Conservation (phyloP, 2,329 filamentous ascomycete species). For the Cyphellophora europaea region DNA sequence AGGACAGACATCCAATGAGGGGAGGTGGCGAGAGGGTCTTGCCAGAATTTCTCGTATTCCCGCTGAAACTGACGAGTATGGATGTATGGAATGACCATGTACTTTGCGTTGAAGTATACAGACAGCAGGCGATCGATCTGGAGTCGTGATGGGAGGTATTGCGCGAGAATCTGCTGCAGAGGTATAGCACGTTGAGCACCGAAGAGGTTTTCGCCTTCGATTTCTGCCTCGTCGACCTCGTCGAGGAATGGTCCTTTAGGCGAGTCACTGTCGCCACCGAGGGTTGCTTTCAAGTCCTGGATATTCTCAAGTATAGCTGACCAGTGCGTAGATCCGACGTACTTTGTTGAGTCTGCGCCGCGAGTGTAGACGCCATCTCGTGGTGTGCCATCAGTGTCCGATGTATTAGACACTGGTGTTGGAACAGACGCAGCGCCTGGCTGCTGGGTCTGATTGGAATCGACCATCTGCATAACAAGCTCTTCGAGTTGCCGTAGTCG, state of each 20-base stretch:
- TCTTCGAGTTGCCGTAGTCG: conserved; percentile 15
- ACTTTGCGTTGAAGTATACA: conserved; percentile 16
- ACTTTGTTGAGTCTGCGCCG: conserved; percentile 10
- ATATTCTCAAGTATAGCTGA: conserved; percentile 29
- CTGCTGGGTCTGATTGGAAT: conserved; percentile 1
- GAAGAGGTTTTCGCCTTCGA: conserved; percentile 9
- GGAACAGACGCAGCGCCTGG: not conserved
- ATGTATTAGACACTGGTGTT: not conserved
- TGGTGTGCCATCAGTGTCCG: not conserved
- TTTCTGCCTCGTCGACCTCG: conserved; percentile 7
- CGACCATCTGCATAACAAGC: conserved; percentile 17
- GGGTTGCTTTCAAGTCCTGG: conserved; percentile 15
- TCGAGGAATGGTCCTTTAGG: conserved; percentile 7
- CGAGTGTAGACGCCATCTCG: not conserved
- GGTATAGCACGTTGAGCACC: conserved; percentile 6
- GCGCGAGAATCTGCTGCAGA: conserved; percentile 13
- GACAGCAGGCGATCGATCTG: conserved; percentile 16
- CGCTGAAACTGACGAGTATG: conserved; percentile 12
- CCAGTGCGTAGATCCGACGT: conserved; percentile 35
- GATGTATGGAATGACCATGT: conserved; percentile 15
- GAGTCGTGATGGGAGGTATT: conserved; percentile 12
- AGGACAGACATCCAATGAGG: conserved; percentile 44
- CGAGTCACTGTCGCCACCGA: conserved; percentile 2
- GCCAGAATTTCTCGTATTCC: conserved; percentile 46
- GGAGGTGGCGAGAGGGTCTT: conserved; percentile 35